Evolutionary conservation across 192 early-diverging fungal species (phyloP).

Genomic region (Coemansia sp.): DNA sequence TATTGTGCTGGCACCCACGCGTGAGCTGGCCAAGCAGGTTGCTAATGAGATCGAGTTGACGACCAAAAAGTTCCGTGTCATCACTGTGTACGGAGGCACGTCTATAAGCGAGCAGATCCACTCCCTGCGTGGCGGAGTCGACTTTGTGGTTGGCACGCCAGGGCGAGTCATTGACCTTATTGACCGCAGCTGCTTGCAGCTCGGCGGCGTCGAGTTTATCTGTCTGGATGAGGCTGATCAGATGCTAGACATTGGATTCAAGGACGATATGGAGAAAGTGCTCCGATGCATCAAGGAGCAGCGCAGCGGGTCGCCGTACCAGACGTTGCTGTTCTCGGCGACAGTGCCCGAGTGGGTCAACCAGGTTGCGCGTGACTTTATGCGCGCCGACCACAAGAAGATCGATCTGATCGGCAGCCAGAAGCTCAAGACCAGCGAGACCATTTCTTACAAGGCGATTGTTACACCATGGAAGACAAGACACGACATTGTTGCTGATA

Average conservation of each 20-base stretch:
- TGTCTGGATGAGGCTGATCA: constrained; percentile 97
- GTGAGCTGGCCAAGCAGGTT: constrained; percentile 88
- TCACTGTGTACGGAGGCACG: constrained; percentile 87
- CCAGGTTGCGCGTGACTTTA: constrained; percentile 65
- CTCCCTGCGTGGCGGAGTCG: constrained; percentile 72
- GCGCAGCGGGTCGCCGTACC: constrained; percentile 63
- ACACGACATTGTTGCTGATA: constrained; percentile 89
- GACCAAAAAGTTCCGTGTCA: constrained; percentile 59
- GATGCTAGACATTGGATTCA: constrained; percentile 95
- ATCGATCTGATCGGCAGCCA: constrained; percentile 86
- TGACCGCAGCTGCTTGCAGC: constrained; percentile 67
- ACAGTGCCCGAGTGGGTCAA: constrained; percentile 81
- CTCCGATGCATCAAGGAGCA: constrained; percentile 84
- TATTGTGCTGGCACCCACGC: constrained; percentile 84
- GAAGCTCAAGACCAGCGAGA: constrained; percentile 86
- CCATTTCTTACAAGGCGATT: constrained; percentile 82
- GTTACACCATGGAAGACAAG: constrained; percentile 86
- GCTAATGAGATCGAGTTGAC: constrained; percentile 71
- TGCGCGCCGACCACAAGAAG: constrained; percentile 64
- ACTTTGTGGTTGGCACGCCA: constrained; percentile 94
- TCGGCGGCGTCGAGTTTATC: constrained; percentile 65
- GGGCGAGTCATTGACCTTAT: constrained; percentile 87
- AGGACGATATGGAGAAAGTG: constrained; percentile 83
- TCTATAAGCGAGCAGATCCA: constrained; percentile 84
- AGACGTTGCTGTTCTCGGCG: constrained; percentile 94